A percentile compares a stretch with the other conserved stretches of the same genome.
These are phyloP conservation scores for Gossypium schwendimanii DNA, from an alignment of 441 rosid genomes.

Conservation along the genomic window DNA sequence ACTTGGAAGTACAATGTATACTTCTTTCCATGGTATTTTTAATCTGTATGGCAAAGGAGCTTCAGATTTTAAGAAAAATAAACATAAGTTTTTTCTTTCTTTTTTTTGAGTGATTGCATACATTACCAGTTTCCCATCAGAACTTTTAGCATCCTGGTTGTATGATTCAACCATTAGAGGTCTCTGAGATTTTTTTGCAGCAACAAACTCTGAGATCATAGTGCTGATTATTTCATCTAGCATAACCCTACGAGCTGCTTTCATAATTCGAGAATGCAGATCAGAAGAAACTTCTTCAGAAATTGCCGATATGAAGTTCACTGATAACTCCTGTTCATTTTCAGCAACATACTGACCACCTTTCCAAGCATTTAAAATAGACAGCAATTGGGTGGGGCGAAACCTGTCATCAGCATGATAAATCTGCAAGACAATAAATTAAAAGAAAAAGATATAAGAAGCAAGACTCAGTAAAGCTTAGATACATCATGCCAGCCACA, in stretches of 20 bases:
- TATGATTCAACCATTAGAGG: constrained; percentile 33
- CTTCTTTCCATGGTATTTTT: constrained; percentile 28
- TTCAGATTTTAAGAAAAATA: constrained; percentile 2
- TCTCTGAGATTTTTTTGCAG: constrained; percentile 42
- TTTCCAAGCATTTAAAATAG: constrained; percentile 49
- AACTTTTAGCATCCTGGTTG: constrained; percentile 27
- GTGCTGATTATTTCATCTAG: constrained; percentile 73
- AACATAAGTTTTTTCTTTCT: neutral
- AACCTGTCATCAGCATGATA: constrained; percentile 51
- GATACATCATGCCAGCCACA: neutral
- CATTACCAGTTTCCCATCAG: constrained; percentile 34
- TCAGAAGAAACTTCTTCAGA: constrained; percentile 71
- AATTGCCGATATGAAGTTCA: constrained; percentile 43
- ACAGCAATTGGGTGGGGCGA: constrained; percentile 47
- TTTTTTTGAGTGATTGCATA: constrained; percentile 4
- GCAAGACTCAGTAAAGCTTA: neutral
- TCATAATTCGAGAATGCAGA: constrained; percentile 73
- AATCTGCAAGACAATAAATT: constrained; percentile 45
- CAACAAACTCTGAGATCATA: constrained; percentile 46
- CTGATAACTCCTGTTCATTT: constrained; percentile 29
- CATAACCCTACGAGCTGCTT: constrained; percentile 68
- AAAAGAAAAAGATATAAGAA: neutral
- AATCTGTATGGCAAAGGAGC: constrained; percentile 36
- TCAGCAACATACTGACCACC: constrained; percentile 26
- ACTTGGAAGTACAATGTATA: constrained; percentile 19